Evolutionary conservation across 441 rosid genomes (phyloP), one percentile per base, ranked within the genome.

Genomic region (Erodium moschatum): DNA sequence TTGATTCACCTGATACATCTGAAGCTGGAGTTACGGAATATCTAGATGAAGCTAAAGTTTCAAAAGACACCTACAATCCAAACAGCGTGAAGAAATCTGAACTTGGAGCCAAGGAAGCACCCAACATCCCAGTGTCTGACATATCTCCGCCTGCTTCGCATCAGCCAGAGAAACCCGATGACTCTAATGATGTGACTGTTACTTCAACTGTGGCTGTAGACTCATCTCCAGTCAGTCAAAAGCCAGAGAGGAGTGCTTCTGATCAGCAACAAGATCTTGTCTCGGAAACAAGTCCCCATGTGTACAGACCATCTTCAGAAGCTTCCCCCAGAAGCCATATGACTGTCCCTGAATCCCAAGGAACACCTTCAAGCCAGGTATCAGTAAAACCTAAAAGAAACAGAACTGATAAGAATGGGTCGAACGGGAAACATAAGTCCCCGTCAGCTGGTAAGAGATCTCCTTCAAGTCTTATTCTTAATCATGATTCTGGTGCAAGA

Each of bases 311-410:
- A 27, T 76, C 90, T 10, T 85, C 87, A n/a, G 96, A 83, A 79
- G 85, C 85, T 54, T 80, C 82, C 66, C 89, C 96, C 15, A 78
- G 80, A 74, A 84, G 89, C 79, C 94, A 79, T 19, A 74, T 81
- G 61, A 85, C 92, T 42, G 71, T 86, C 65, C 83, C 84, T 0
- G 99, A 89, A 54, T 87, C 96, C 56, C 93, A 85, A 66, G 91
- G 89, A 81, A 89, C 99, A 16, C 97, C 99, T 13, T 84, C 87
- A 44, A 89, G 97, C 76, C 87, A 89, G 79, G 81, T 80, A 54
- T 89, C 96, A 1, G 85, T 80, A 19, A 85, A 78, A 69, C 76
- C 82, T 62, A 82, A 81, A 72, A 88, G 73, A 72, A 83, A 63
- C 48, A 85, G 74, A 78, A 48, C 79, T 0, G 85, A 80, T 8